Conservation (phyloP, 1,139 yeast species). For the Sugiyamaella grinbergsii region DNA sequence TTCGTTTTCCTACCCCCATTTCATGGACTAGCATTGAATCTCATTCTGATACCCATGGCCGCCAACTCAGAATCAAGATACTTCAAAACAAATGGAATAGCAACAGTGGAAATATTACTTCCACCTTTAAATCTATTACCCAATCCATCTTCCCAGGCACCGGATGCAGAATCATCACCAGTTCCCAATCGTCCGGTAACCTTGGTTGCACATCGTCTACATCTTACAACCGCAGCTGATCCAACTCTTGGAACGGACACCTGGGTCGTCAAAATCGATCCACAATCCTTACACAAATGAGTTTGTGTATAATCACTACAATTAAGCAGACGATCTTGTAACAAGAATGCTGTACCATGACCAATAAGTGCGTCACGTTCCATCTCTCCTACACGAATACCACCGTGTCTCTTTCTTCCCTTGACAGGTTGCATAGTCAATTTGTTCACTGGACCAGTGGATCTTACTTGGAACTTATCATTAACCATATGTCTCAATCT, state of each 20-base stretch:
- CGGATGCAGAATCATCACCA: slow-evolving; percentile 57
- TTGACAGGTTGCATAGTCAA: slow-evolving; percentile 99
- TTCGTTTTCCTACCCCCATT: not conserved
- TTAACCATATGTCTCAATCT: slow-evolving; percentile 99
- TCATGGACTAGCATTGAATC: slow-evolving; percentile 65
- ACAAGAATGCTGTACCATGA: slow-evolving; percentile 95
- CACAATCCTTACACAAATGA: slow-evolving; percentile 87
- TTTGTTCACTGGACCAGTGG: slow-evolving; percentile 97
- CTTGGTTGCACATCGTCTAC: slow-evolving; percentile 86
- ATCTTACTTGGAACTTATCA: slow-evolving; percentile 98
- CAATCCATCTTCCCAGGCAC: slow-evolving; percentile 96
- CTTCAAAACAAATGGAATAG: slow-evolving; percentile 94
- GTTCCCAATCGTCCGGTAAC: slow-evolving; percentile 51
- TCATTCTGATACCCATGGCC: slow-evolving; percentile 97
- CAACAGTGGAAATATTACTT: slow-evolving; percentile 86
- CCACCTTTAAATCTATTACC: slow-evolving; percentile 94
- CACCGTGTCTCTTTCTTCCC: slow-evolving; percentile 99
- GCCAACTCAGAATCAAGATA: slow-evolving; percentile 93
- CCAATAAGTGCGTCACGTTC: slow-evolving; percentile 99
- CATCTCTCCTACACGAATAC: slow-evolving; percentile 99
- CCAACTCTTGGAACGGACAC: slow-evolving; percentile 91
- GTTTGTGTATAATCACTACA: slow-evolving; percentile 96
- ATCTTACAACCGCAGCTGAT: slow-evolving; percentile 70
- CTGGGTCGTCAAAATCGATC: slow-evolving; percentile 87
- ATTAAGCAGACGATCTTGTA: slow-evolving; percentile 93